A percentile compares a stretch with the other conserved stretches of the same genome.
phyloP scores from a whole-genome alignment of 495 filamentous ascomycete species.

The Talaromyces nanjingensis region DNA sequence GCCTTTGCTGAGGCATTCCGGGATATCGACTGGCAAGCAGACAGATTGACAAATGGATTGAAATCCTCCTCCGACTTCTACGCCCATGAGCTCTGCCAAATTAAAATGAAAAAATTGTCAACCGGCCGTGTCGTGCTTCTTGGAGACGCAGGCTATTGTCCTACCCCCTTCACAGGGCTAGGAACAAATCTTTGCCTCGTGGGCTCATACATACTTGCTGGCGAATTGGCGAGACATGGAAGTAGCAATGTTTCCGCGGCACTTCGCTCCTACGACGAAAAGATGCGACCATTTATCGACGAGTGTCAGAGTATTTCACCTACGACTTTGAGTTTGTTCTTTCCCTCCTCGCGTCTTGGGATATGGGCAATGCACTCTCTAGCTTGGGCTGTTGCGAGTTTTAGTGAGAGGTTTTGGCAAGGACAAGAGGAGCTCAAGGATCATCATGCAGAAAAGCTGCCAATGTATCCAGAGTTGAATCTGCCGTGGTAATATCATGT shows the following conservation, averaged over 20 bases:
- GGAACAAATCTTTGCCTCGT: constrained; percentile 39
- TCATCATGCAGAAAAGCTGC: not conserved
- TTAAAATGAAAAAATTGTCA: constrained; percentile 38
- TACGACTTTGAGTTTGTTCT: not conserved
- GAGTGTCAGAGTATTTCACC: not conserved
- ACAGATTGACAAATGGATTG: constrained; percentile 31
- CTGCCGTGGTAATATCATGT: not conserved
- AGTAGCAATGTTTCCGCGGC: not conserved
- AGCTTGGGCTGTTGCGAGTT: not conserved
- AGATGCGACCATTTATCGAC: not conserved
- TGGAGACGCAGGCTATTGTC: constrained; percentile 50
- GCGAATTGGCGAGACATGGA: constrained; percentile 34
- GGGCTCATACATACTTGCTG: constrained; percentile 47
- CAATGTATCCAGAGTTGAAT: not conserved
- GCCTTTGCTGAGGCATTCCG: constrained; percentile 30
- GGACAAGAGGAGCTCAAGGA: not conserved
- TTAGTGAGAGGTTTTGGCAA: not conserved
- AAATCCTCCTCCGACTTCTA: constrained; percentile 43
- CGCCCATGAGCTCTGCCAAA: constrained; percentile 25
- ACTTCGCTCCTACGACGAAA: not conserved
- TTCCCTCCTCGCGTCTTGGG: not conserved
- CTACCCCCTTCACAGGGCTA: constrained; percentile 39
- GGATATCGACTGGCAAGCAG: constrained; percentile 38
- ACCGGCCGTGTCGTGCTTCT: constrained; percentile 41
- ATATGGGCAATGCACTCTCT: not conserved